Evolutionary conservation across 192 early-diverging fungal genomes (phyloP).

Genomic region (Rhizophagus clarus): DNA sequence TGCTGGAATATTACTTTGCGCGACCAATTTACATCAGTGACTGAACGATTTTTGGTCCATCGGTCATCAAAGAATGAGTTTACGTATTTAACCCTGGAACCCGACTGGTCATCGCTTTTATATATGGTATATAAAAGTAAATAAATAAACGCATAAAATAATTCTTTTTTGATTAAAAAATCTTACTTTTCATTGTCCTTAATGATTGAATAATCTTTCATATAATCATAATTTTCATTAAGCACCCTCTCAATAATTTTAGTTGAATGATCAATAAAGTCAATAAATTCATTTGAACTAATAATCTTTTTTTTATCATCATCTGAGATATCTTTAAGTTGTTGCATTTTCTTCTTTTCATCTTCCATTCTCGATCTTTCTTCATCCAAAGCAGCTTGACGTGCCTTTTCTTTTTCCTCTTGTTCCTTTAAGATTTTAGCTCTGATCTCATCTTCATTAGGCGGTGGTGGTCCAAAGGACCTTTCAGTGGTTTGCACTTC

Average conservation of each 20-base stretch:
- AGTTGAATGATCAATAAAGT: slow-evolving; percentile 87
- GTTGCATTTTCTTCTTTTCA: slow-evolving; percentile 40
- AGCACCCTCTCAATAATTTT: slow-evolving; percentile 90
- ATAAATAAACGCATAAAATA: slow-evolving; percentile 26
- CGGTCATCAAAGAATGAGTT: slow-evolving; percentile 80
- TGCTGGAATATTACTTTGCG: slow-evolving; percentile 66
- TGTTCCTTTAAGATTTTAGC: slow-evolving; percentile 67
- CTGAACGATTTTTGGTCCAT: slow-evolving; percentile 82
- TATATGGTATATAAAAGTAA: neutral
- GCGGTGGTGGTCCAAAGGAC: slow-evolving; percentile 53
- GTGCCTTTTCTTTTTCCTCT: slow-evolving; percentile 56
- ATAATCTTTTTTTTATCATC: slow-evolving; percentile 80
- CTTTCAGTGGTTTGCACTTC: slow-evolving; percentile 75
- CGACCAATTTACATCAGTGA: slow-evolving; percentile 95
- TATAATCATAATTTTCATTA: slow-evolving; percentile 85
- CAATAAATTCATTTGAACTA: slow-evolving; percentile 71
- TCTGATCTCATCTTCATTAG: slow-evolving; percentile 52
- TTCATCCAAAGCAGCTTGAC: slow-evolving; percentile 48
- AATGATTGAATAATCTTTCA: slow-evolving; percentile 90
- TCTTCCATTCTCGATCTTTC: slow-evolving; percentile 45
- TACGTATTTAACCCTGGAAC: slow-evolving; percentile 70
- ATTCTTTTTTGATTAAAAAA: neutral
- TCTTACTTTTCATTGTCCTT: slow-evolving; percentile 56
- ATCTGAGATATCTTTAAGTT: slow-evolving; percentile 76
- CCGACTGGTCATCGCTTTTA: slow-evolving; percentile 63